Evolutionary conservation across 345 rosid genomes (phyloP).

Genomic region (Gossypium ekmanianum): DNA sequence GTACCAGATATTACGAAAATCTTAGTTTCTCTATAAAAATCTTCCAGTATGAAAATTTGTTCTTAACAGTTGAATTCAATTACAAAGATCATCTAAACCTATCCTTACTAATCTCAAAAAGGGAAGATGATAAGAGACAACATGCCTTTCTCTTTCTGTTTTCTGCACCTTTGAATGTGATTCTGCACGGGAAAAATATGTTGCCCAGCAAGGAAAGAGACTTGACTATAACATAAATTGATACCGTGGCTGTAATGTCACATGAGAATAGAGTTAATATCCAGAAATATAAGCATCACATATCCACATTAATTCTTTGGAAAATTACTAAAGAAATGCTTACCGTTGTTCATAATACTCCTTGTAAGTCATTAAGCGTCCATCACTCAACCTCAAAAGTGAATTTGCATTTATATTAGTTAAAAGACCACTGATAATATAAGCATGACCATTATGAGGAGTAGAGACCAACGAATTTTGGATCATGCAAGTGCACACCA

Average conservation of each 20-base stretch:
- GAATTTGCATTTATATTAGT: constrained; percentile 55
- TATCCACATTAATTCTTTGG: background rate
- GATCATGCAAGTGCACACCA: constrained; percentile 44
- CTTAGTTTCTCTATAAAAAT: background rate
- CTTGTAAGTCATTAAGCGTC: constrained; percentile 41
- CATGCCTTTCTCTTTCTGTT: constrained; percentile 58
- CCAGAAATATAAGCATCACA: background rate
- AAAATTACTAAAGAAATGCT: constrained; percentile 3
- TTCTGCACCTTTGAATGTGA: constrained; percentile 35
- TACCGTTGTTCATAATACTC: constrained; percentile 54
- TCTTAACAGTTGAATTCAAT: background rate
- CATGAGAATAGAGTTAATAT: constrained; percentile 2
- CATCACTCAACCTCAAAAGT: constrained; percentile 35
- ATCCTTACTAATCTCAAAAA: constrained; percentile 5
- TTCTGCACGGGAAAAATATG: constrained; percentile 59
- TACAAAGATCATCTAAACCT: background rate
- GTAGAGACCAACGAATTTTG: constrained; percentile 63
- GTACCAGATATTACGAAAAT: background rate
- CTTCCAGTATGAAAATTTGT: background rate
- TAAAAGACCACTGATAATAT: constrained; percentile 47
- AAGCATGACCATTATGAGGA: constrained; percentile 62
- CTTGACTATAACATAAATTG: constrained; percentile 30
- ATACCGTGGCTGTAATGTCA: constrained; percentile 51
- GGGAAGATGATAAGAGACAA: constrained; percentile 2
- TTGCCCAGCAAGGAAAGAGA: constrained; percentile 46